Conservation (phyloP, 192 early-diverging fungal genomes). For the Entomortierella lignicola region DNA sequence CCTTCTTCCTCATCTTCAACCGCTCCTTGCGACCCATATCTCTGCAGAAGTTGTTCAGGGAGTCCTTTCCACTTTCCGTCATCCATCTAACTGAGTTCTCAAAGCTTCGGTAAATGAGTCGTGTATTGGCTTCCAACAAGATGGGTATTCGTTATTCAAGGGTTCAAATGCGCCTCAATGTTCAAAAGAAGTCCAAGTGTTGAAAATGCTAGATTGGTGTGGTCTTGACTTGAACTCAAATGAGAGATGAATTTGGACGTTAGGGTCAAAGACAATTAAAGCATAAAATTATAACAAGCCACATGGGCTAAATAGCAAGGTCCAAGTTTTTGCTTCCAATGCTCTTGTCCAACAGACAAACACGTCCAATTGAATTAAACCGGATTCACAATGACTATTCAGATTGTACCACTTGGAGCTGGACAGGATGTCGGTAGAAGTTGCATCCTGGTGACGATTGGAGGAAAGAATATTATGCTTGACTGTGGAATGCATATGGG, state of each 20-base stretch:
- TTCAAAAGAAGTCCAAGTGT: too few species aligned
- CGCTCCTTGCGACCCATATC: constrained; percentile 20
- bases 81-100: constrained; percentile 37
- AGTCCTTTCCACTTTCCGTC: constrained; percentile 36
- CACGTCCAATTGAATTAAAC: not conserved
- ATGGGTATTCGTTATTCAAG: too few species aligned
- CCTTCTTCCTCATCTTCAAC: constrained; percentile 48
- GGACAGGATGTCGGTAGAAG: constrained; percentile 93
- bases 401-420: constrained; percentile 74
- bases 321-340: too few species aligned
- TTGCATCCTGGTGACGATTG: constrained; percentile 83
- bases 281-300: too few species aligned
- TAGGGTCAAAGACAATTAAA: too few species aligned
- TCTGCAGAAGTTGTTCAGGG: constrained; percentile 36
- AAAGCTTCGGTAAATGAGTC: too few species aligned
- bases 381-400: constrained; percentile 59
- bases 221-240: too few species aligned
- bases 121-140: too few species aligned
- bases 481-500: constrained; percentile 98
- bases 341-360: not conserved
- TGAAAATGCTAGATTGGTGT: too few species aligned
- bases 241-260: too few species aligned
- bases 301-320: too few species aligned
- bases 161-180: too few species aligned
- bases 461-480: constrained; percentile 89